These are phyloP conservation scores for Sclerotinia borealis DNA, from an alignment of 2,329 filamentous ascomycete genomes.

Conservation along the genomic window DNA sequence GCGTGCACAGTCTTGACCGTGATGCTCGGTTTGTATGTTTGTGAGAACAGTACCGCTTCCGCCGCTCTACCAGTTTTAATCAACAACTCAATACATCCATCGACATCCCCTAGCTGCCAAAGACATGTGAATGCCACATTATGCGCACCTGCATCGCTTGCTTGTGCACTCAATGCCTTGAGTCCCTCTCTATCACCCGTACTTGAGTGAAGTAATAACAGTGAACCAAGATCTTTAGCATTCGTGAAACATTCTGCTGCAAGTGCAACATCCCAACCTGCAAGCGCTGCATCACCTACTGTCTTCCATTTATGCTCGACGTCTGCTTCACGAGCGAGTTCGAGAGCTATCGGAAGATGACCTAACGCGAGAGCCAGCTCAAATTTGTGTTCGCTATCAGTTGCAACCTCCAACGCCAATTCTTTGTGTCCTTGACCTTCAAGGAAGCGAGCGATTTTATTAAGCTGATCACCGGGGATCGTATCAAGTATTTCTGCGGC, in stretches of 20 bases:
- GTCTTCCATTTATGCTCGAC: constrained; percentile 98
- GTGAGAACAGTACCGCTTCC: constrained; percentile 85
- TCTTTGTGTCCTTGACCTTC: constrained; percentile 98
- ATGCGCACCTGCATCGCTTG: constrained; percentile 70
- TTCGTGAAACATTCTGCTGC: constrained; percentile 91
- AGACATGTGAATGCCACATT: constrained; percentile 89
- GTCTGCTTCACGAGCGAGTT: constrained; percentile 75
- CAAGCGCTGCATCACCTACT: constrained; percentile 84
- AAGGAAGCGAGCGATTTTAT: constrained; percentile 95
- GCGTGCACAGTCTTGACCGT: constrained; percentile 59
- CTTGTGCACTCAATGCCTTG: constrained; percentile 63
- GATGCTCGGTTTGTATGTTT: constrained; percentile 88
- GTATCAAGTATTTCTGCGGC: constrained; percentile 78
- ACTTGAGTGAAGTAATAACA: constrained; percentile 83
- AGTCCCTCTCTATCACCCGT: constrained; percentile 75
- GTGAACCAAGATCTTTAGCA: constrained; percentile 82
- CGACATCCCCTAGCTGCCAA: constrained; percentile 80
- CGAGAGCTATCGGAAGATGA: constrained; percentile 77
- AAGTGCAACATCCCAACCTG: constrained; percentile 78
- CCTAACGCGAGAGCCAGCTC: constrained; percentile 80
- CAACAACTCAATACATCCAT: constrained; percentile 74
- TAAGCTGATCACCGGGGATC: constrained; percentile 88
- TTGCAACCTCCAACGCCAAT: constrained; percentile 86
- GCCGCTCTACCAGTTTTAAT: constrained; percentile 71
- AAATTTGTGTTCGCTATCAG: constrained; percentile 93